Conservation (phyloP, 345 rosid genomes). For the Syzygium oleosum region DNA sequence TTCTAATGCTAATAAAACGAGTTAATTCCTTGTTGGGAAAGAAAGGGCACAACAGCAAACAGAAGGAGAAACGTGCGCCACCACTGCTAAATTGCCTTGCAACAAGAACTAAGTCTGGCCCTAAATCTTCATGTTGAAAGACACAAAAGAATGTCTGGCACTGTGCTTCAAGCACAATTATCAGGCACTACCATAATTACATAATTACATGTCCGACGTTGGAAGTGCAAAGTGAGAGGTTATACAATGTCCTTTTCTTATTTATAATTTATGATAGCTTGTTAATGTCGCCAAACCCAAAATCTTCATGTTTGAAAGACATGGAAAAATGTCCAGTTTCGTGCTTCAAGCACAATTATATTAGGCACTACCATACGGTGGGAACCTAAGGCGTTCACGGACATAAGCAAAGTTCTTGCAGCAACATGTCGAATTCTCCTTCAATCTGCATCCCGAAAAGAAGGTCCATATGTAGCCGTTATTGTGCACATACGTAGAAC, state of each 20-base stretch:
- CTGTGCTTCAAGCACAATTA: background rate
- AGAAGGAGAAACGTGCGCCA: background rate
- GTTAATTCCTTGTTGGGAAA: background rate
- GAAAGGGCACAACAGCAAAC: background rate
- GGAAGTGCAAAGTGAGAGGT: background rate
- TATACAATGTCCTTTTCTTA: background rate
- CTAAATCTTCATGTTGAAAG: background rate
- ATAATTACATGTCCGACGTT: background rate
- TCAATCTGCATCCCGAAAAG: background rate
- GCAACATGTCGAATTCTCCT: rapidly evolving
- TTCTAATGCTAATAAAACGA: slow-evolving; percentile 15
- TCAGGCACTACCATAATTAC: background rate
- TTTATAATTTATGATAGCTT: background rate
- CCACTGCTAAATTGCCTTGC: background rate
- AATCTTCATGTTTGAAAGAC: background rate
- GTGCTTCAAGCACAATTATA: background rate
- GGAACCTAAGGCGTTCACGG: background rate
- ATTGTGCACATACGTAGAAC: background rate
- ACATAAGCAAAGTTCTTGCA: background rate
- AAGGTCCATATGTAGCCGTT: background rate
- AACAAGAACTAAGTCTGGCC: background rate
- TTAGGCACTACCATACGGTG: background rate
- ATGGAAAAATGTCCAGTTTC: background rate
- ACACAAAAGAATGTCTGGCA: background rate
- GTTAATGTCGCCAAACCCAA: background rate